Percentiles rank a stretch among this genome's conserved stretches.
Conservation (phyloP, 768 basidiomycete species). For the Coprinopsis strossmayeri region DNA sequence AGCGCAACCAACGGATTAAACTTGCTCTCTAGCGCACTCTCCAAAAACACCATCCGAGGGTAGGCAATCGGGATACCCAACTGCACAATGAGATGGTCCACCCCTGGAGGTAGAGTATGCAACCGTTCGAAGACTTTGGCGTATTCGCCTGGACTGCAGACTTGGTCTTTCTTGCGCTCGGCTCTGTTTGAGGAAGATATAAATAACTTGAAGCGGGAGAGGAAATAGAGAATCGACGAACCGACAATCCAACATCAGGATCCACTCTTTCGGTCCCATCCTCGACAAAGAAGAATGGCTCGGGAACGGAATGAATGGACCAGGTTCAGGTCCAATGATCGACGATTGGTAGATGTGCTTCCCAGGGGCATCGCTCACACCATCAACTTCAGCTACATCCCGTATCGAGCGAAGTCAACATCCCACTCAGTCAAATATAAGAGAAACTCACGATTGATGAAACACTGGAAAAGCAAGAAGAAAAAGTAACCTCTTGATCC, state of each 20-base stretch:
- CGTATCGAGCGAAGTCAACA: too few species aligned
- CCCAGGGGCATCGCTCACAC: constrained; percentile 52
- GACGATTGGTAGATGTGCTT: constrained; percentile 63
- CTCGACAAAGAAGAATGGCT: constrained; percentile 81
- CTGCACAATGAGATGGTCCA: constrained; percentile 82
- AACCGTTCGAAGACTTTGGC: constrained; percentile 62
- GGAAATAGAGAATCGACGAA: constrained; percentile 24
- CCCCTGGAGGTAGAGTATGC: constrained; percentile 47
- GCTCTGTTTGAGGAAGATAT: constrained; percentile 41
- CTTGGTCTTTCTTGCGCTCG: constrained; percentile 76
- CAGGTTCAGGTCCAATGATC: constrained; percentile 61
- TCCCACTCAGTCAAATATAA: too few species aligned
- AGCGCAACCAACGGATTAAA: constrained; percentile 80
- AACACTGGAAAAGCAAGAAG: constrained; percentile 92
- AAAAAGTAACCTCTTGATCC: constrained; percentile 86
- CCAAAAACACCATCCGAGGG: constrained; percentile 89
- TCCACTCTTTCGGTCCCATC: constrained; percentile 69
- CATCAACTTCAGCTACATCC: constrained; percentile 69
- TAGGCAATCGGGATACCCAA: constrained; percentile 83
- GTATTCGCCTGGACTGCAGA: constrained; percentile 75
- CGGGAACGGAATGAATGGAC: constrained; percentile 72
- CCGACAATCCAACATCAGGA: constrained; percentile 83
- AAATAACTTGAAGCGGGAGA: constrained; percentile 4
- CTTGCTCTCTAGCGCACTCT: constrained; percentile 69
- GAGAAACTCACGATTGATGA: constrained; percentile 55